Evolutionary conservation across 306 rosid genomes (phyloP).

Genomic region (Phaseolus lunatus): DNA sequence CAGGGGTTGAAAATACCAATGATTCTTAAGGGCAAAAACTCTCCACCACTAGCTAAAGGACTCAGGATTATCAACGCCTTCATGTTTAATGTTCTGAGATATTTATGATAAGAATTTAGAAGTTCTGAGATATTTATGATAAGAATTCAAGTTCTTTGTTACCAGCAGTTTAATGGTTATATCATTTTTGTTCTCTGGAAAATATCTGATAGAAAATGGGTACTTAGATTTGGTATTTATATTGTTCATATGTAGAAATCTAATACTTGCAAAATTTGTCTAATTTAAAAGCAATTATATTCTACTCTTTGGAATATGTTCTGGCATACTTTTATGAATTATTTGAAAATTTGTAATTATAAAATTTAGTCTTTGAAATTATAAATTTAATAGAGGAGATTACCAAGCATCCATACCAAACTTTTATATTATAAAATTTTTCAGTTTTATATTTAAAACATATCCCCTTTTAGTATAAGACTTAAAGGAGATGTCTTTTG

Average conservation of each 20-base stretch:
- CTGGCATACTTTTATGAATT: not conserved
- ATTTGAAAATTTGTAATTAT: not conserved
- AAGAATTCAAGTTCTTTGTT: slow-evolving; percentile 10
- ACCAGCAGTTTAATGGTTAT: not conserved
- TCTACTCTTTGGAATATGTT: not conserved
- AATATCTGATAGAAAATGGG: slow-evolving; percentile 4
- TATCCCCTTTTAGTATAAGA: no score
- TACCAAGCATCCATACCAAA: no score
- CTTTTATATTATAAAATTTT: no score
- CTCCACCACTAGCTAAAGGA: slow-evolving; percentile 12
- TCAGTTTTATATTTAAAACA: no score
- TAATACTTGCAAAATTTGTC: not conserved
- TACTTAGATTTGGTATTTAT: slow-evolving; percentile 5
- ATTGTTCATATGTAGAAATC: slow-evolving; percentile 6
- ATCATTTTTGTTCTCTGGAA: not conserved
- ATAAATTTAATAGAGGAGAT: no score
- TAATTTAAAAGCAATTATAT: no score
- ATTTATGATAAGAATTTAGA: not conserved
- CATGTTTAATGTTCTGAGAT: not conserved
- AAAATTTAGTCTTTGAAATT: no score
- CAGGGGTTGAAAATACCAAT: not conserved
- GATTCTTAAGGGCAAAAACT: slow-evolving; percentile 17
- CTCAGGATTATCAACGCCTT: slow-evolving; percentile 25
- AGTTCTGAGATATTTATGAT: not conserved
- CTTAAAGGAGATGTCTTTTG: no score